Conservation (phyloP, 306 rosid species). For the Gastrolobium villosum region DNA sequence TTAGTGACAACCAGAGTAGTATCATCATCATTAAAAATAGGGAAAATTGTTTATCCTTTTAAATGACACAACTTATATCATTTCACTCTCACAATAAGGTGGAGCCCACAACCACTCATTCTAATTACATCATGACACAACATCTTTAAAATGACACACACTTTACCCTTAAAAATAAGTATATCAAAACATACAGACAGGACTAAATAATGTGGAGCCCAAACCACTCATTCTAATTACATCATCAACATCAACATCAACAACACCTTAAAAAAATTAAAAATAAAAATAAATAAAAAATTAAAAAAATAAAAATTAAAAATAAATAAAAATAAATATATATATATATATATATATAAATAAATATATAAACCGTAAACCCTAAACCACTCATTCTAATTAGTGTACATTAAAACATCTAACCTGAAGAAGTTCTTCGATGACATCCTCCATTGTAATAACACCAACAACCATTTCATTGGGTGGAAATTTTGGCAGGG, state of each 20-base stretch:
- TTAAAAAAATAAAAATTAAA: too few relatives aligned
- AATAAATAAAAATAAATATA: too few relatives aligned
- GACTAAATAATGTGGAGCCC: constrained; percentile 26
- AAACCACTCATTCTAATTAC: constrained; percentile 7
- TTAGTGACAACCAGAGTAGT: constrained; percentile 41
- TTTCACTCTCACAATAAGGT: too few relatives aligned
- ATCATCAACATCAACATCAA: too few relatives aligned
- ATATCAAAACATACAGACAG: constrained; percentile 35
- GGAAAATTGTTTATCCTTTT: too few relatives aligned
- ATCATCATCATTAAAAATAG: constrained; percentile 21
- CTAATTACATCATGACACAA: too few relatives aligned
- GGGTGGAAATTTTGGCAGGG: constrained; percentile 77
- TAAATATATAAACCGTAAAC: neutral
- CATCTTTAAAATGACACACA: too few relatives aligned
- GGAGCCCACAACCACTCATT: too few relatives aligned
- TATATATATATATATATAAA: too few relatives aligned
- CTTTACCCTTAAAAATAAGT: constrained; percentile 27
- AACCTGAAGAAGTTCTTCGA: constrained; percentile 99
- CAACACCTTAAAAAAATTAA: too few relatives aligned
- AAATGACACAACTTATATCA: too few relatives aligned
- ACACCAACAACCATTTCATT: constrained; percentile 94
- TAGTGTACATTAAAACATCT: constrained; percentile 36
- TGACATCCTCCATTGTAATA: constrained; percentile 98
- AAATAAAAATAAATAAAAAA: too few relatives aligned
- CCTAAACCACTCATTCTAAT: constrained; percentile 25